Evolutionary conservation across 768 basidiomycete species (phyloP).

Genomic region (Sutorius australiensis): DNA sequence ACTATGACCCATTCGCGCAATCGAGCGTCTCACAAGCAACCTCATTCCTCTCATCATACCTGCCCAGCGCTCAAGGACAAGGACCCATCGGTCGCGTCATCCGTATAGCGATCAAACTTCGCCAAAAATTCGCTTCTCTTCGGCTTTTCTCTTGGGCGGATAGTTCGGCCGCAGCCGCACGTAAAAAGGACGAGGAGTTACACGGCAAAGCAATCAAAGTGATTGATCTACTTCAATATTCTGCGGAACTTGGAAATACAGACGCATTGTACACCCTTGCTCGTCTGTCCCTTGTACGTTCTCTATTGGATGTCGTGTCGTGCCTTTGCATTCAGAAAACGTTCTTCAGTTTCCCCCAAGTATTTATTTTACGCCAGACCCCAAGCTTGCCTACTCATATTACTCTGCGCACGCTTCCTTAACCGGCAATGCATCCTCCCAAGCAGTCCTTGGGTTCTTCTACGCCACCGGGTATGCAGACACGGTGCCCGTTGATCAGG

Average conservation of each 20-base stretch:
- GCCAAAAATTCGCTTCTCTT: constrained; percentile 54
- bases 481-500: constrained; percentile 62
- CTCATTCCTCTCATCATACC: constrained; percentile 59
- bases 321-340: background rate
- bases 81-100: constrained; percentile 69
- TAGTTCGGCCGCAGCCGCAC: constrained; percentile 42
- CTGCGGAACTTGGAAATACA: constrained; percentile 69
- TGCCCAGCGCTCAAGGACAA: constrained; percentile 72
- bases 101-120: constrained; percentile 64
- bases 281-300: constrained; percentile 61
- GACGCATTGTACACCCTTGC: constrained; percentile 72
- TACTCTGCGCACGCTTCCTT: constrained; percentile 58
- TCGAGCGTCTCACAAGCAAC: constrained; percentile 38
- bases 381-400: constrained; percentile 58
- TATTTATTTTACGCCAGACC: constrained; percentile 56
- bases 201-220: constrained; percentile 75
- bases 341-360: constrained; percentile 66
- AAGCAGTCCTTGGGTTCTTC: constrained; percentile 84
- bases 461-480: constrained; percentile 78
- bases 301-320: background rate
- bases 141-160: constrained; percentile 39
- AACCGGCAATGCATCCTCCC: constrained; percentile 84
- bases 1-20: constrained; percentile 44
- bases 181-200: constrained; percentile 63
- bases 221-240: constrained; percentile 74